phyloP scores from a whole-genome alignment of 2,329 filamentous ascomycete genomes.

The Exophiala viscosa region DNA sequence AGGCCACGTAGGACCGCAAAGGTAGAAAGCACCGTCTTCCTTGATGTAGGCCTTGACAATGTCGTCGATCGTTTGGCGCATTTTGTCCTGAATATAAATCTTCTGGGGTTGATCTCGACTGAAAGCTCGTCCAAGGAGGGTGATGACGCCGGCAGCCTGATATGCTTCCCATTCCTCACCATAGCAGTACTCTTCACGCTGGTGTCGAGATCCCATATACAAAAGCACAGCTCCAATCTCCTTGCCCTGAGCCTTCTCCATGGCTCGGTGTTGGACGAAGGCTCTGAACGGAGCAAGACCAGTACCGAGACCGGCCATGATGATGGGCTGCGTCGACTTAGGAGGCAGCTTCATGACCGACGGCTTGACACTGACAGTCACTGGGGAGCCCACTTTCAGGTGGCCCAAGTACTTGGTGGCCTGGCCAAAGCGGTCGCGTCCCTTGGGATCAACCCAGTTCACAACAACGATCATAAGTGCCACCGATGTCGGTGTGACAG shows the following conservation, averaged over 20 bases:
- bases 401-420: slow-evolving; percentile 83
- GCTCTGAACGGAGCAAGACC: slow-evolving; percentile 98
- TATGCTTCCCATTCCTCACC: slow-evolving; percentile 99
- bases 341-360: slow-evolving; percentile 98
- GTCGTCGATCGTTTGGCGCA: slow-evolving; percentile 79
- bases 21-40: slow-evolving; percentile 89
- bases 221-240: slow-evolving; percentile 88
- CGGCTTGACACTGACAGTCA: slow-evolving; percentile 93
- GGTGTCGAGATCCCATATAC: slow-evolving; percentile 95
- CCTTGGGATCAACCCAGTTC: slow-evolving; percentile 84
- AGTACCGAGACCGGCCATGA: slow-evolving; percentile 98
- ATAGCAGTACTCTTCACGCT: slow-evolving; percentile 97
- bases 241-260: slow-evolving; percentile 96
- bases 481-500: slow-evolving; percentile 84
- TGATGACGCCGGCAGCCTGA: slow-evolving; percentile 90
- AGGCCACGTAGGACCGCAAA: slow-evolving; percentile 97
- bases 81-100: slow-evolving; percentile 98
- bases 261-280: slow-evolving; percentile 95
- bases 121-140: slow-evolving; percentile 87
- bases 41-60: slow-evolving; percentile 83
- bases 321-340: slow-evolving; percentile 83
- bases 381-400: slow-evolving; percentile 68
- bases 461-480: slow-evolving; percentile 96
- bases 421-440: slow-evolving; percentile 86
- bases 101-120: slow-evolving; percentile 95